Conservation (phyloP, 306 rosid species). For the Quercus rubra region DNA sequence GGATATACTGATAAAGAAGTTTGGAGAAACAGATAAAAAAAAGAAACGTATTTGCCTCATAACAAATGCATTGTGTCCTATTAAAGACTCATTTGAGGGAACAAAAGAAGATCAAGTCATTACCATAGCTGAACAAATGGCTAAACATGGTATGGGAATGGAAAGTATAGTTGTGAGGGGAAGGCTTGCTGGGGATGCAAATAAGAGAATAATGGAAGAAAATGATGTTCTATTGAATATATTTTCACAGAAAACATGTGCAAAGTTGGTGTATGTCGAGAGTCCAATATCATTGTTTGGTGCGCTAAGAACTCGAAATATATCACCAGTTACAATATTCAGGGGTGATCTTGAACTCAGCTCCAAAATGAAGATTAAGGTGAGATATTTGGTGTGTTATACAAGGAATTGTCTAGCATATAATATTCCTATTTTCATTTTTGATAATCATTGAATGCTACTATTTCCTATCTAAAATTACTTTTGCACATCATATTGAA, state of each 20-base stretch:
- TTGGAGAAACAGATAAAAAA: constrained; percentile 63
- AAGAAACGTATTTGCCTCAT: constrained; percentile 78
- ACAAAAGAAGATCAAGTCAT: constrained; percentile 79
- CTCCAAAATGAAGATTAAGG: constrained; percentile 75
- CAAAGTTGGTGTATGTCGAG: constrained; percentile 65
- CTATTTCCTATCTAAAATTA: background rate
- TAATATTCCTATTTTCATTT: background rate
- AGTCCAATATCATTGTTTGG: constrained; percentile 69
- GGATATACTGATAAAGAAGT: constrained; percentile 91
- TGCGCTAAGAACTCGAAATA: constrained; percentile 70
- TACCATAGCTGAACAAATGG: constrained; percentile 72
- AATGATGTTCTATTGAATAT: constrained; percentile 61
- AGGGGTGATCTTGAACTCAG: constrained; percentile 84
- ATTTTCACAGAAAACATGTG: constrained; percentile 64
- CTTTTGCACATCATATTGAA: background rate
- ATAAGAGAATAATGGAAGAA: constrained; percentile 59
- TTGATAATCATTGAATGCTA: background rate
- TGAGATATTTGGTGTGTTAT: constrained; percentile 29
- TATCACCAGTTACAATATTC: constrained; percentile 66
- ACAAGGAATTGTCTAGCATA: constrained; percentile 10
- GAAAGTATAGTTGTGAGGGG: constrained; percentile 78
- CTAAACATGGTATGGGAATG: constrained; percentile 69
- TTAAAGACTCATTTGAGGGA: constrained; percentile 71
- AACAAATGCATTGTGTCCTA: constrained; percentile 71
- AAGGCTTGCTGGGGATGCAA: constrained; percentile 38